Evolutionary conservation across 768 basidiomycete genomes (phyloP), one percentile per base, ranked within the genome.

Genomic region (Leucogyrophana mollusca): DNA sequence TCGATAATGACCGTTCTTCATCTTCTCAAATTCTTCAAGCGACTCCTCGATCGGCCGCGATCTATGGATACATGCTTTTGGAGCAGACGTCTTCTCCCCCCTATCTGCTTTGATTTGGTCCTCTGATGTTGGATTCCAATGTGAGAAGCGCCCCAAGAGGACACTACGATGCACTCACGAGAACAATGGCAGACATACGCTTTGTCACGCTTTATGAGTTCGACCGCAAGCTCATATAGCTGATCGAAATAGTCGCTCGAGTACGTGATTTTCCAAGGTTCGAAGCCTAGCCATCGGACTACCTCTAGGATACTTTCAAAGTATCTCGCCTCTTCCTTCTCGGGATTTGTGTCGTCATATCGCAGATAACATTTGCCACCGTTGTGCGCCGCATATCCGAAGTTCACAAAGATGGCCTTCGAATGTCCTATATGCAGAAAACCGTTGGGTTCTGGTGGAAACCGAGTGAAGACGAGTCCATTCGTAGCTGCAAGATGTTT

Each of bases 181-280:
- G 90, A 88, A 65, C 95, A 98, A 61, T 95, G 89, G 59, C 94
- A 96, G 2, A 98, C 83, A 71, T 98, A 99, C 6, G 90, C 96
- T 69, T 91, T 90, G 56, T 90, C 93, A 21, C 90, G 76, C 64
- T 83, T 84, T 52, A 94, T 94, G 41, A 98, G 71, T 59, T 94
- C 86, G 14, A 90, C 77, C 1, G 94, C 96, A 23, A 97, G 76
- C 5, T 85, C 85, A 56, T 93, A 89, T 18, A 99, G 71, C 58
- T 84, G 72, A 45, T 87, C 79, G 64, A 99, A 99, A 68, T 99
- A 90, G 67, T 98, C 95, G 61, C 93, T 96, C 39, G 95, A 97
- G 69, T 98, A 98, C 4, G 96, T 98, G 74, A 99, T 94, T 68
- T 91, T 91, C 90, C 90, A 98, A 3, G 96, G 96, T 64, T 98